Evolutionary conservation across 2,329 filamentous ascomycete genomes (phyloP).

Genomic region (Metarhizium humberi): DNA sequence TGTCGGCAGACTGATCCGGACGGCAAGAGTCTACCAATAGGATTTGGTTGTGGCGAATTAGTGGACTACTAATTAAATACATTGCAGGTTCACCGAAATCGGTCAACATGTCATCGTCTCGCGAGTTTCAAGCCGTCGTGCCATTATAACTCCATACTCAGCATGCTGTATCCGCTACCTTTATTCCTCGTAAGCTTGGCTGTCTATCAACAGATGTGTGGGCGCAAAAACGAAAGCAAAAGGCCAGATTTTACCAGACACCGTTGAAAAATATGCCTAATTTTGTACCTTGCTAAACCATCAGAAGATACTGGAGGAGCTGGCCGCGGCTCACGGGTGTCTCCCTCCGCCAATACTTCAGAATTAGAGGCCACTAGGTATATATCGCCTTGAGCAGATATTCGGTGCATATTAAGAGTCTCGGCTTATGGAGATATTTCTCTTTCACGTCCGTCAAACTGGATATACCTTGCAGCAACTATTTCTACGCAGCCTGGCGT

Average conservation of each 20-base stretch:
- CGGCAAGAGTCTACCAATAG: too few relatives aligned
- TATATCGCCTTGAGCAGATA: not conserved
- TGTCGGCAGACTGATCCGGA: too few relatives aligned
- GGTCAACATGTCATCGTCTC: too few relatives aligned
- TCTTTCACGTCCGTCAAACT: not conserved
- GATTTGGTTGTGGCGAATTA: too few relatives aligned
- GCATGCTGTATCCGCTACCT: not conserved
- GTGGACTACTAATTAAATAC: too few relatives aligned
- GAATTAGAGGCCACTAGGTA: not conserved
- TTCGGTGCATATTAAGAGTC: not conserved
- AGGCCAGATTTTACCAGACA: not conserved
- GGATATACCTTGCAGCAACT: not conserved
- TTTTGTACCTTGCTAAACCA: not conserved
- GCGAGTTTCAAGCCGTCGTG: not conserved
- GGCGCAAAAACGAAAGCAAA: not conserved
- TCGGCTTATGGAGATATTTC: not conserved
- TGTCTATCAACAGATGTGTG: not conserved
- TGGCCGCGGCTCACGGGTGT: not conserved
- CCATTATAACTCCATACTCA: conserved; percentile 8
- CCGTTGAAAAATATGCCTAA: not conserved
- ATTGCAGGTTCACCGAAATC: too few relatives aligned
- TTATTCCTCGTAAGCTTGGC: not conserved
- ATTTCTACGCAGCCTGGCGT: not conserved
- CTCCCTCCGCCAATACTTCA: not conserved
- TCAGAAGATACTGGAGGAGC: not conserved